These are phyloP conservation scores for Gremmenia infestans DNA, from an alignment of 2,329 filamentous ascomycete genomes.

Conservation along the genomic window DNA sequence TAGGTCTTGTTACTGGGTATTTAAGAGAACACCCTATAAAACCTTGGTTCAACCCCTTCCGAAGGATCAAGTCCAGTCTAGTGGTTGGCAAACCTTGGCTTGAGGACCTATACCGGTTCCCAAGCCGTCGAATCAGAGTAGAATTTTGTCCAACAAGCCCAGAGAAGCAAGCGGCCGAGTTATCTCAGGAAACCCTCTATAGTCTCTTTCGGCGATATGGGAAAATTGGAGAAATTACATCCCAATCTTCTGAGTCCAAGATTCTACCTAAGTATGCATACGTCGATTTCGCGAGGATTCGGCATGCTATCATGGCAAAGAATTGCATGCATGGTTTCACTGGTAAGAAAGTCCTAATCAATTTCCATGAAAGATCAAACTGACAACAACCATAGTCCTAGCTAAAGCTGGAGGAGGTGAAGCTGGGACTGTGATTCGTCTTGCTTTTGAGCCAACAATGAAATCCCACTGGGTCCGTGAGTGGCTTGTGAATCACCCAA, in stretches of 20 bases:
- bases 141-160: constrained; percentile 76
- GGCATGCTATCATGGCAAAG: constrained; percentile 29
- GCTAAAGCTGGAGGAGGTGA: constrained; percentile 70
- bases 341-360: too few relatives aligned
- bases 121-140: constrained; percentile 68
- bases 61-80: constrained; percentile 62
- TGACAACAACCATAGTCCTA: constrained; percentile 38
- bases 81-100: constrained; percentile 89
- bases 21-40: constrained; percentile 67
- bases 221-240: constrained; percentile 79
- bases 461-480: constrained; percentile 78
- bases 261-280: constrained; percentile 73
- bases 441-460: constrained; percentile 77
- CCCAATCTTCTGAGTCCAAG: constrained; percentile 86
- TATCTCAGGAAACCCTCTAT: constrained; percentile 84
- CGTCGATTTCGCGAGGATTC: constrained; percentile 66
- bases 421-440: constrained; percentile 67
- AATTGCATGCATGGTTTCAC: constrained; percentile 78
- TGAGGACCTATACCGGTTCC: constrained; percentile 82
- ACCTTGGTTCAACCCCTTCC: constrained; percentile 87
- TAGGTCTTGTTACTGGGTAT: constrained; percentile 50
- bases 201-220: constrained; percentile 85
- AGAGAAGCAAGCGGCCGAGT: constrained; percentile 66
- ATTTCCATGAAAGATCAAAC: too few relatives aligned
- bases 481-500: constrained; percentile 80